Percentiles rank a stretch among this genome's conserved stretches.
Conservation (phyloP, 352 stramenopile species). For the Peronospora tabacina region DNA sequence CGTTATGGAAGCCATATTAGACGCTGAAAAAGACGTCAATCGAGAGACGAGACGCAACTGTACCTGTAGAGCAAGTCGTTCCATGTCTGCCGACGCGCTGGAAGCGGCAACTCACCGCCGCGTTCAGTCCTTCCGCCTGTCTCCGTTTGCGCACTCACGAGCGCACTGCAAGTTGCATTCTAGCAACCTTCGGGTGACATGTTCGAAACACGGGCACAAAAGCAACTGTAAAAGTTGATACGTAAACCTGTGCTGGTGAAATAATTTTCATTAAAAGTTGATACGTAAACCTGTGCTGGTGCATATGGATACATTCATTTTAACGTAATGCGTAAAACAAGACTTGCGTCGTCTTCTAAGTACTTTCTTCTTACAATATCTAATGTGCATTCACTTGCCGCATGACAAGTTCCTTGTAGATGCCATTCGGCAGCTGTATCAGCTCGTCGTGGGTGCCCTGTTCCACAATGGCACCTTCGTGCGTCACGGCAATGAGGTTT, state of each 20-base stretch:
- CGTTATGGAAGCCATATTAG: slow-evolving; percentile 13
- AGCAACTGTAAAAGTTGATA: slow-evolving; percentile 3
- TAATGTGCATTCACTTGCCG: slow-evolving; percentile 30
- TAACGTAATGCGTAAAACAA: background rate
- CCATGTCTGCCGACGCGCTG: slow-evolving; percentile 16
- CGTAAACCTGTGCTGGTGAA: slow-evolving; percentile 3
- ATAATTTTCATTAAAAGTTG: no score
- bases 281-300: slow-evolving; percentile 8
- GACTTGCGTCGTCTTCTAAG: no score
- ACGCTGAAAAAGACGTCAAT: slow-evolving; percentile 4
- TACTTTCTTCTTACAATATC: background rate
- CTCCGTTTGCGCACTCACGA: slow-evolving; percentile 11
- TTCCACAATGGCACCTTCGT: slow-evolving; percentile 30
- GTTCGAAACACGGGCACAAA: background rate
- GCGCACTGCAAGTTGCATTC: background rate
- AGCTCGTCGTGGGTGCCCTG: slow-evolving; percentile 63
- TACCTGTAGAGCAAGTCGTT: slow-evolving; percentile 22
- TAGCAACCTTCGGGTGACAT: slow-evolving; percentile 15
- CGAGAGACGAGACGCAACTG: slow-evolving; percentile 3
- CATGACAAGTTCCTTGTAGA: slow-evolving; percentile 41
- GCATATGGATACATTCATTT: slow-evolving; percentile 16
- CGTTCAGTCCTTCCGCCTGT: slow-evolving; percentile 14
- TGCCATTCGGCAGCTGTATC: slow-evolving; percentile 36
- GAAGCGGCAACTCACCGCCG: slow-evolving; percentile 3
- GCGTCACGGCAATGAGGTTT: slow-evolving; percentile 29